phyloP scores from a whole-genome alignment of 306 rosid species.

The Trichosanthes truncata region DNA sequence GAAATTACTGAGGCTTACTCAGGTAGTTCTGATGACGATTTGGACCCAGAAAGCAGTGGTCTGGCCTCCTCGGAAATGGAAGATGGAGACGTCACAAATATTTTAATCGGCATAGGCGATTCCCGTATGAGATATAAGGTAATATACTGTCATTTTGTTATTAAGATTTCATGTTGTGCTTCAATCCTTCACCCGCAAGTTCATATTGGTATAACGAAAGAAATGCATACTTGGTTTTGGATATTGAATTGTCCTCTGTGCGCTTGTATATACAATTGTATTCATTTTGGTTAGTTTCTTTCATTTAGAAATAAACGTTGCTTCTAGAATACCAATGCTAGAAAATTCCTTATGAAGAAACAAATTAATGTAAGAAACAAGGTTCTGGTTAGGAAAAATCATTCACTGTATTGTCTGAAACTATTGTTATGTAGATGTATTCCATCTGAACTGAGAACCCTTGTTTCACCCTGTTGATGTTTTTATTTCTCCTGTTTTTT shows the following conservation, averaged over 20 bases:
- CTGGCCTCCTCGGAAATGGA: conserved; percentile 24
- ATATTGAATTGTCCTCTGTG: not conserved
- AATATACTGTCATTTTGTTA: not conserved
- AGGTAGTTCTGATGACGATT: conserved; percentile 53
- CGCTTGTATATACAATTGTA: not conserved
- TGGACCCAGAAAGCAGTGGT: conserved; percentile 23
- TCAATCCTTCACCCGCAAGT: not conserved
- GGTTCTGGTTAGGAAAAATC: not conserved
- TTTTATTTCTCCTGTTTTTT: conserved; percentile 5
- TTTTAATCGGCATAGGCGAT: conserved; percentile 44
- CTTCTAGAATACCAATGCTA: not conserved
- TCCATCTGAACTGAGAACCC: not conserved
- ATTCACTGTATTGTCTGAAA: not conserved
- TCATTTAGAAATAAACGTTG: not conserved
- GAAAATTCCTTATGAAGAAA: not conserved
- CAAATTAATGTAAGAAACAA: not conserved
- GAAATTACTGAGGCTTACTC: conserved; percentile 36
- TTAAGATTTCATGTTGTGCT: not conserved
- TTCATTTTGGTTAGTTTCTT: not conserved
- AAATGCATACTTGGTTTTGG: not conserved
- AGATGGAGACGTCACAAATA: conserved; percentile 32
- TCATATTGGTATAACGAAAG: not conserved
- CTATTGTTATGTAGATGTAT: not conserved
- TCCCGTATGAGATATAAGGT: conserved; percentile 65
- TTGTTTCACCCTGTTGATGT: not conserved